Evolutionary conservation across 371 early-diverging fungal genomes (phyloP).

Genomic region (Zychaea mexicana): DNA sequence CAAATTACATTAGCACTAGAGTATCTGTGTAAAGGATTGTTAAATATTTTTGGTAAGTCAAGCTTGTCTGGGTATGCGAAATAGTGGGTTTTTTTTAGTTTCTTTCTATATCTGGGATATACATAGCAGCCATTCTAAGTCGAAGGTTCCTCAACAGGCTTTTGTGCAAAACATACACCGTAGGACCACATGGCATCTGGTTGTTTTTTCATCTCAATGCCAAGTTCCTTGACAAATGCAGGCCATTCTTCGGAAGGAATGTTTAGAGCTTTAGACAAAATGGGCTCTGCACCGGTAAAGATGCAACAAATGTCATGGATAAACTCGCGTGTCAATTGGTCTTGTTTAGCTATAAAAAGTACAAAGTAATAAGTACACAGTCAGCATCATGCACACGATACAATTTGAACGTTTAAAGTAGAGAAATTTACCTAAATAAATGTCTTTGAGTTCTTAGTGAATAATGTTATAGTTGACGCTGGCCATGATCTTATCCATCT

Average conservation of each 20-base stretch:
- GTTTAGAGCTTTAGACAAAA: slow-evolving; percentile 1
- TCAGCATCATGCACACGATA: not conserved
- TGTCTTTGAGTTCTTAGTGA: slow-evolving; percentile 26
- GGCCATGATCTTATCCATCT: slow-evolving; percentile 32
- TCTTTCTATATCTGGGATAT: no score
- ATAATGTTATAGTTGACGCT: slow-evolving; percentile 31
- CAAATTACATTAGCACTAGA: no score
- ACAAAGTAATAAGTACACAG: not conserved
- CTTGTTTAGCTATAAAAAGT: not conserved
- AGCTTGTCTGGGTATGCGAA: no score
- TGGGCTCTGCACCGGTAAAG: not conserved
- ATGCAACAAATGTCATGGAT: not conserved
- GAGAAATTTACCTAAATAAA: slow-evolving; percentile 9
- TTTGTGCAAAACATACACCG: slow-evolving; percentile 15
- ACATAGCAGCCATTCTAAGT: not conserved
- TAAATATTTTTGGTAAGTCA: no score
- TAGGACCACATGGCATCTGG: slow-evolving; percentile 19
- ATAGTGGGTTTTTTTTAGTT: no score
- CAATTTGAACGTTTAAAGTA: no score
- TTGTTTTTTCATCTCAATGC: slow-evolving; percentile 7
- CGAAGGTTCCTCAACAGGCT: not conserved
- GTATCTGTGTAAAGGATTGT: no score
- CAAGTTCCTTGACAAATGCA: slow-evolving; percentile 14
- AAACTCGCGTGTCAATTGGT: slow-evolving; percentile 6
- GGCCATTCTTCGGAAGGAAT: slow-evolving; percentile 17